Conservation (phyloP, 2,329 filamentous ascomycete species). For the Helotiales sp. region DNA sequence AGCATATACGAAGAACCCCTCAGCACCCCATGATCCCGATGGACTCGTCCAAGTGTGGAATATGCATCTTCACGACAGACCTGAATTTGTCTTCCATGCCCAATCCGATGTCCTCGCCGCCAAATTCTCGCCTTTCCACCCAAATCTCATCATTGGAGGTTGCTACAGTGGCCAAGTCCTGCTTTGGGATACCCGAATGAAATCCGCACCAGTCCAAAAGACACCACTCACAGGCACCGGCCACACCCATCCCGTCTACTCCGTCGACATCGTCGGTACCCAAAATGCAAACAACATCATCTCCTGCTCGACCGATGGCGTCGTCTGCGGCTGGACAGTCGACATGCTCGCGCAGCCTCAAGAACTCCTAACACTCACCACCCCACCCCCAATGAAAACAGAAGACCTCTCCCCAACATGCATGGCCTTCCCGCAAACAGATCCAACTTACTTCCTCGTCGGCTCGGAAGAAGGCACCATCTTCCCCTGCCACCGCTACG, state of each 20-base stretch:
- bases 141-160: slow-evolving; percentile 92
- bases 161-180: slow-evolving; percentile 96
- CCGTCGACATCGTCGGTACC: slow-evolving; percentile 92
- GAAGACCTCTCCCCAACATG: slow-evolving; percentile 95
- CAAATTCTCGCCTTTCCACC: slow-evolving; percentile 98
- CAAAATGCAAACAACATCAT: slow-evolving; percentile 99
- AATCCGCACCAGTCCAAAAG: slow-evolving; percentile 89
- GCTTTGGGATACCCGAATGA: slow-evolving; percentile 93
- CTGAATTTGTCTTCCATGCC: slow-evolving; percentile 95
- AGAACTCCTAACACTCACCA: slow-evolving; percentile 86
- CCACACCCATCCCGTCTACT: slow-evolving; percentile 96
- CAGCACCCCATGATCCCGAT: slow-evolving; percentile 90
- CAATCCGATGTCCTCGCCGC: slow-evolving; percentile 94
- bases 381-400: slow-evolving; percentile 84
- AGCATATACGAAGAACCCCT: slow-evolving; percentile 96
- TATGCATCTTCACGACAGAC: slow-evolving; percentile 87
- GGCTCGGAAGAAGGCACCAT: slow-evolving; percentile 97
- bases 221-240: slow-evolving; percentile 93
- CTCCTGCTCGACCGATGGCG: slow-evolving; percentile 93
- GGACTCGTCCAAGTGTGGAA: slow-evolving; percentile 98
- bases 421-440: slow-evolving; percentile 91
- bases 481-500: slow-evolving; percentile 95
- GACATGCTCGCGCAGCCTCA: slow-evolving; percentile 98
- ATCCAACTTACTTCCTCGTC: slow-evolving; percentile 96
- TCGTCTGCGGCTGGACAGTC: slow-evolving; percentile 95